Evolutionary conservation across 352 stramenopile species (phyloP).

Genomic region (Albugo laibachii): DNA sequence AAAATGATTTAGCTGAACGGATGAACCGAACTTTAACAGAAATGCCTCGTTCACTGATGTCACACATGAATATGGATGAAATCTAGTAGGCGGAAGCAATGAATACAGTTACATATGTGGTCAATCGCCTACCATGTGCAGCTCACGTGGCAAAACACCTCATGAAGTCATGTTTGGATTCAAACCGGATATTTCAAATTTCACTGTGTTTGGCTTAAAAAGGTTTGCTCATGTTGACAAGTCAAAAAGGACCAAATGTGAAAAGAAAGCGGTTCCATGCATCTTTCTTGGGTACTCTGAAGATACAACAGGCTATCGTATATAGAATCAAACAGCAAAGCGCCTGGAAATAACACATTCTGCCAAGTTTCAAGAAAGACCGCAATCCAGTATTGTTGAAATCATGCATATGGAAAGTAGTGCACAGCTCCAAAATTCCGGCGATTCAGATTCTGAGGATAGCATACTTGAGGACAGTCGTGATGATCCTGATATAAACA

Average conservation of each 20-base stretch:
- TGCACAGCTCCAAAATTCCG: too few species aligned
- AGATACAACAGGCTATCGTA: constrained; percentile 7
- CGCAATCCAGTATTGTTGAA: too few species aligned
- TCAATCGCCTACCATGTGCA: constrained; percentile 5
- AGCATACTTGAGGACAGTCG: too few species aligned
- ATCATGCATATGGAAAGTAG: too few species aligned
- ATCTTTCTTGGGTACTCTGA: constrained; percentile 10
- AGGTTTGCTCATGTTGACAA: constrained; percentile 13
- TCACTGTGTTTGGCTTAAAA: constrained; percentile 12
- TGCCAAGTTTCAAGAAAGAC: too few species aligned
- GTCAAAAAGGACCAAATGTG: constrained; percentile 10
- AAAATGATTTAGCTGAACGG: constrained; percentile 13
- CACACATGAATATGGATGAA: constrained; percentile 8
- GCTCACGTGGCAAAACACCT: constrained; percentile 1
- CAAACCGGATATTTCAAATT: constrained; percentile 3
- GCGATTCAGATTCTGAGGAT: too few species aligned
- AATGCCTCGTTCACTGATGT: constrained; percentile 9
- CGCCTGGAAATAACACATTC: too few species aligned
- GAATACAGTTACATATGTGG: constrained; percentile 11
- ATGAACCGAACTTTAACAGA: constrained; percentile 14
- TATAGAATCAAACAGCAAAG: background rate
- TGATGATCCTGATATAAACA: too few species aligned
- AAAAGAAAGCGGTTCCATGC: constrained; percentile 10
- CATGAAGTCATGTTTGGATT: constrained; percentile 9
- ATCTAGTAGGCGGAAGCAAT: constrained; percentile 14